These are phyloP conservation scores for Tetrapisispora nanseiensis DNA, from an alignment of 805 yeast genomes.

Conservation along the genomic window DNA sequence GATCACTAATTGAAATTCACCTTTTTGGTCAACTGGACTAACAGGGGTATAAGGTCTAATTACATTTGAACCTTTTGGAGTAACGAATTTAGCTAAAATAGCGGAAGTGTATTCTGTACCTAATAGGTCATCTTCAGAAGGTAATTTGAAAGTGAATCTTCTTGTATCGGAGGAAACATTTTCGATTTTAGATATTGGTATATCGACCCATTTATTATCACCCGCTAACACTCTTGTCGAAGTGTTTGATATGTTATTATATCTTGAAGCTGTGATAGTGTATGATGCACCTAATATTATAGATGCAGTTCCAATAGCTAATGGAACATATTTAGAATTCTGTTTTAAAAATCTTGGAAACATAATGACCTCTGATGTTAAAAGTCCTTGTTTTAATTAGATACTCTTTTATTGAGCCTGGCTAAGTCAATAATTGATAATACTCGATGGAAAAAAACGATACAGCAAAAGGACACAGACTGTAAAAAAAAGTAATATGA, in stretches of 20 bases:
- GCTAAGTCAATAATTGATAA: no score
- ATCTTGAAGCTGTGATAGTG: neutral
- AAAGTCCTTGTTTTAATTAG: no score
- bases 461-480: no score
- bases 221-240: conserved; percentile 42
- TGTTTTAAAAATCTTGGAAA: conserved; percentile 18
- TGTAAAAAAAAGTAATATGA: no score
- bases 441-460: no score
- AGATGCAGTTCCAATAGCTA: conserved; percentile 42
- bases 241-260: neutral
- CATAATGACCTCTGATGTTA: conserved; percentile 9
- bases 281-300: conserved; percentile 26
- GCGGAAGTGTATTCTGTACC: conserved; percentile 78
- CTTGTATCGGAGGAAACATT: conserved; percentile 55
- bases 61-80: conserved; percentile 77
- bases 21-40: conserved; percentile 57
- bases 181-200: conserved; percentile 37
- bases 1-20: conserved; percentile 68
- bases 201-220: conserved; percentile 62
- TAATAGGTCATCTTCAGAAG: conserved; percentile 51
- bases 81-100: conserved; percentile 68
- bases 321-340: conserved; percentile 25
- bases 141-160: conserved; percentile 61
- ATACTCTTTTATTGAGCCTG: no score
- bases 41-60: conserved; percentile 87